A percentile compares a stretch with the other conserved stretches of the same genome.
These are phyloP conservation scores for Zostera marina DNA, from an alignment of 116 monocot genomes.

Conservation along the genomic window DNA sequence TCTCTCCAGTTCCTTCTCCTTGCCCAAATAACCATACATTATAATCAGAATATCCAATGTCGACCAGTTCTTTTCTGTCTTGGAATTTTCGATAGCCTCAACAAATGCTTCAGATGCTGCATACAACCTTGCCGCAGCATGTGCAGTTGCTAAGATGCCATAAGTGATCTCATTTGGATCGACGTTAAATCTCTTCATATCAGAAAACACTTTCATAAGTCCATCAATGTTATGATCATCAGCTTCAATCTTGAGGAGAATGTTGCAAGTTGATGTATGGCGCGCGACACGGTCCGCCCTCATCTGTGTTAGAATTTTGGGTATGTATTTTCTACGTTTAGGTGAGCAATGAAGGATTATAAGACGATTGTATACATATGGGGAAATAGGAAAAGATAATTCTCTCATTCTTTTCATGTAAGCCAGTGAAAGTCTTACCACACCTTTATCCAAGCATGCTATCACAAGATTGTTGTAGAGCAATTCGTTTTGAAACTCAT, in stretches of 20 bases:
- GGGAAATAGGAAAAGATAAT: conserved; percentile 56
- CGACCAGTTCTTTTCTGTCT: conserved; percentile 72
- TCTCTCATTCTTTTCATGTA: conserved; percentile 95
- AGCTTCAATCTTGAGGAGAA: conserved; percentile 85
- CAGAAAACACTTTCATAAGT: conserved; percentile 56
- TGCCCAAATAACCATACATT: conserved; percentile 73
- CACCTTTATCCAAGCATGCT: conserved; percentile 62
- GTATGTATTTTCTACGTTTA: conserved; percentile 43
- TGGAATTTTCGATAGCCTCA: conserved; percentile 50
- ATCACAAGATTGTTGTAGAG: conserved; percentile 95
- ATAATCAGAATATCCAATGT: conserved; percentile 79
- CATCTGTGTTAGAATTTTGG: conserved; percentile 77
- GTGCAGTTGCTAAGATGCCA: conserved; percentile 71
- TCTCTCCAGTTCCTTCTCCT: conserved; percentile 46
- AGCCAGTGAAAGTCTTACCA: conserved; percentile 51
- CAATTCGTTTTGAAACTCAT: conserved; percentile 58
- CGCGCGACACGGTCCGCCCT: conserved; percentile 55
- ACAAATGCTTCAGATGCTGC: conserved; percentile 49
- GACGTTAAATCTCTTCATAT: conserved; percentile 52
- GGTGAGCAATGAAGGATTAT: conserved; percentile 68
- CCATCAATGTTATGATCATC: conserved; percentile 66
- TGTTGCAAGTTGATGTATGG: conserved; percentile 84
- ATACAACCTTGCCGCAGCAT: conserved; percentile 66
- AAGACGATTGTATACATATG: conserved; percentile 69
- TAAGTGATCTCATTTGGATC: conserved; percentile 84